Evolutionary conservation across 1,139 yeast species (phyloP).

Genomic region (Keqinozyma sinolaborantium): DNA sequence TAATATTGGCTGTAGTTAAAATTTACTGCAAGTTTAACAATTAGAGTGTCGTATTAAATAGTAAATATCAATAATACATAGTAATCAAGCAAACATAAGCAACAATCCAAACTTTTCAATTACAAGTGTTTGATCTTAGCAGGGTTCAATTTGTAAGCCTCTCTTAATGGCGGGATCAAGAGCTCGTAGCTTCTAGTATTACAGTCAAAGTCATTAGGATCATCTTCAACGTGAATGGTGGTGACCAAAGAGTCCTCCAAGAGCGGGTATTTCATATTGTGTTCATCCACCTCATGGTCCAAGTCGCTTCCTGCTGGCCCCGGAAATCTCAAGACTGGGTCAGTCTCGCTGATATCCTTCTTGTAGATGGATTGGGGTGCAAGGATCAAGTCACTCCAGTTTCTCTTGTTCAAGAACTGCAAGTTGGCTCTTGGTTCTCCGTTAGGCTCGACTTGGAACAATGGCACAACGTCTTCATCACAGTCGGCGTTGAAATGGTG

Average conservation of each 20-base stretch:
- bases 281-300: conserved; percentile 11
- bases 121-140: conserved; percentile 32
- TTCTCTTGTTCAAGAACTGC: conserved; percentile 72
- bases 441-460: conserved; percentile 63
- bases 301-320: conserved; percentile 18
- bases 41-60: too few relatives aligned
- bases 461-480: conserved; percentile 76
- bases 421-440: conserved; percentile 52
- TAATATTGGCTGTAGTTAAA: too few relatives aligned
- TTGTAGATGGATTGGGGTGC: conserved; percentile 34
- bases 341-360: conserved; percentile 10
- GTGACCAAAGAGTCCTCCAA: conserved; percentile 60
- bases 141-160: conserved; percentile 27
- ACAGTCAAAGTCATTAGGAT: conserved; percentile 48
- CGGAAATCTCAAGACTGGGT: conserved; percentile 22
- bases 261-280: conserved; percentile 47
- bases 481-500: conserved; percentile 65
- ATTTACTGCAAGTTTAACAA: too few relatives aligned
- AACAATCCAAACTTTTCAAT: too few relatives aligned
- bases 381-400: conserved; percentile 56
- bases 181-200: conserved; percentile 65
- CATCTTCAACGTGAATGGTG: conserved; percentile 69
- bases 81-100: too few relatives aligned
- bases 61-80: too few relatives aligned
- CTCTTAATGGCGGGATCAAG: conserved; percentile 59